Evolutionary conservation across 495 filamentous ascomycete species (phyloP), one percentile per base, ranked within the genome.

Genomic region (Corynascus novoguineensis): DNA sequence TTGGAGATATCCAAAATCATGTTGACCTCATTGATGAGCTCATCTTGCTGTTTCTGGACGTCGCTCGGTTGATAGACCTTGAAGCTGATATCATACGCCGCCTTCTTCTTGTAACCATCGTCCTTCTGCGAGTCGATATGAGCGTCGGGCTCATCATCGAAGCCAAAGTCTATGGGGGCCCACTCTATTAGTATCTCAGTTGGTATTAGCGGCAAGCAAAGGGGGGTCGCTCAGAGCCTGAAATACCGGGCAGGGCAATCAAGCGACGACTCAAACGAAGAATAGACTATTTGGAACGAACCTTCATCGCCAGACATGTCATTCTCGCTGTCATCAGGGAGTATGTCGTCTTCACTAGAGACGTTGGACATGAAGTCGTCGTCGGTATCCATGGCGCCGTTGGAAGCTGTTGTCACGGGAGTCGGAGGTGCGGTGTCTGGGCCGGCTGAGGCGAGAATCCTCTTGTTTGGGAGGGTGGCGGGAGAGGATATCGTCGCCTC

Each of bases 281-380:
- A 9, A 32, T 9, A 31, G 45, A n/a, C 28, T n/a, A n/a, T n/a
- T n/a, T n/a, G n/a, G n/a, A 34, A 69, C 83, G 49, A 69, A 93
- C 91, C 90, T 71, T 82, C 82, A 58, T 81, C 89, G 28, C 83
- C 90, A 46, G 93, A 78, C 63, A 90, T 79, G 47, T 73, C 83
- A 66, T 89, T 84, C 25, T 92, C 90, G 65, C 84, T 90, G 27
- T 88, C 89, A 60, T 90, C 78, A 38, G 78, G 79, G 48, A 92
- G 84, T 49, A 83, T 81, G 66, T 89, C 89, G 48, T 86, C 84
- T 37, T 82, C 83, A 67, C 87, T 95, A 15, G 89, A 92, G 61
- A 84, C 78, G 57, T 85, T 84, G 50, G 88, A 95, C 81, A 95
- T 88, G 68, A 92, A 91, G 60, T 97, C 93, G 68, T 97, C 92